Conservation (phyloP, 2,329 filamentous ascomycete genomes). For the Fusarium mundagurra region DNA sequence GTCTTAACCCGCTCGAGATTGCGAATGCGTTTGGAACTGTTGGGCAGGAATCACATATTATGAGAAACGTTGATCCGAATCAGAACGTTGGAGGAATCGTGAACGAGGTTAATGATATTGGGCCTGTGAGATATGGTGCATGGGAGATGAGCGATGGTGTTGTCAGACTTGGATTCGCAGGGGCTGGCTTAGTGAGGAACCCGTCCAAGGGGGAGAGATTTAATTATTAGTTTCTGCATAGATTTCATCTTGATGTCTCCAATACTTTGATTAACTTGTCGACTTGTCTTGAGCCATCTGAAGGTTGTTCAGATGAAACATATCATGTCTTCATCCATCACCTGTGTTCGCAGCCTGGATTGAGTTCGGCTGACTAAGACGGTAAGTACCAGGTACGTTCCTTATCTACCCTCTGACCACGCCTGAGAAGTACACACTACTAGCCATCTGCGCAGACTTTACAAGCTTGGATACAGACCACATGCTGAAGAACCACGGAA, state of each 20-base stretch:
- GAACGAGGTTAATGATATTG: constrained; percentile 14
- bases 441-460: neutral
- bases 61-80: constrained; percentile 33
- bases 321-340: neutral
- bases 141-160: constrained; percentile 34
- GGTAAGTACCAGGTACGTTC: neutral
- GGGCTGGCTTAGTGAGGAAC: constrained; percentile 21
- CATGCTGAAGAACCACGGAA: too few relatives aligned
- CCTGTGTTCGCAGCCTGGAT: neutral
- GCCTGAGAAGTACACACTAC: neutral
- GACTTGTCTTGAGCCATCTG: neutral
- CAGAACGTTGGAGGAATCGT: constrained; percentile 28
- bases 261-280: neutral
- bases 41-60: constrained; percentile 26
- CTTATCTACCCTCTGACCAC: accelerated
- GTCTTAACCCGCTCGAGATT: constrained; percentile 34
- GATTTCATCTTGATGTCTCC: neutral
- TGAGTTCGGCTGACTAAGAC: neutral
- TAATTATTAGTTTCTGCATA: constrained; percentile 4
- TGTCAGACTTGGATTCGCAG: constrained; percentile 31
- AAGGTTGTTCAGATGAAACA: neutral
- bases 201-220: constrained; percentile 35
- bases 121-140: constrained; percentile 33
- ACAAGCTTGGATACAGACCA: neutral
- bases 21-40: constrained; percentile 37